phyloP scores from a whole-genome alignment of 1,284 basidiomycete species.

The Albatrellus sp. region DNA sequence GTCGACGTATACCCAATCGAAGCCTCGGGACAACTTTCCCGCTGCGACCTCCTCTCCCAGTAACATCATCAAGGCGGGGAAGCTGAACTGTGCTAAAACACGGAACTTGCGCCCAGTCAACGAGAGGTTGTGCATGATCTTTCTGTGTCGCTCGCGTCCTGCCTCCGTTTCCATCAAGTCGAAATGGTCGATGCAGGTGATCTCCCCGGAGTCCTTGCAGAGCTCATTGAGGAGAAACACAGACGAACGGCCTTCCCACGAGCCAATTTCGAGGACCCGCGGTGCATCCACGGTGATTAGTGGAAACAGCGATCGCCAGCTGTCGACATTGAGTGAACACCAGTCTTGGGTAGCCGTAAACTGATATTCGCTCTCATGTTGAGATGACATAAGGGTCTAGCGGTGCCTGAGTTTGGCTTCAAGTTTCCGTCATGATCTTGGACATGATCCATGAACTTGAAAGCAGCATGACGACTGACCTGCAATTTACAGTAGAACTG shows the following conservation, averaged over 20 bases:
- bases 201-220: constrained; percentile 28
- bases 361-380: constrained; percentile 9
- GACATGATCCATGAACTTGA: no score
- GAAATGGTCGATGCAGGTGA: constrained; percentile 48
- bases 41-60: constrained; percentile 31
- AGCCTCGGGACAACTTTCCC: constrained; percentile 23
- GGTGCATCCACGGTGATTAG: constrained; percentile 24
- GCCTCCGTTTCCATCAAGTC: constrained; percentile 38
- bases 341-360: constrained; percentile 46
- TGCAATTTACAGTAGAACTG: no score
- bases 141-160: constrained; percentile 32
- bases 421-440: no score
- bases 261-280: constrained; percentile 45
- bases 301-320: constrained; percentile 30
- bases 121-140: constrained; percentile 33
- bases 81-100: constrained; percentile 38
- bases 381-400: neutral
- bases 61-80: constrained; percentile 35
- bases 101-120: constrained; percentile 30
- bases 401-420: no score
- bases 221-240: constrained; percentile 38
- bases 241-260: constrained; percentile 51
- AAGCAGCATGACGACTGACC: neutral
- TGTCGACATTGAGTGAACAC: constrained; percentile 33
- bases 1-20: constrained; percentile 48